Conservation (phyloP, 2,329 filamentous ascomycete species). For the Aspergillus felis region DNA sequence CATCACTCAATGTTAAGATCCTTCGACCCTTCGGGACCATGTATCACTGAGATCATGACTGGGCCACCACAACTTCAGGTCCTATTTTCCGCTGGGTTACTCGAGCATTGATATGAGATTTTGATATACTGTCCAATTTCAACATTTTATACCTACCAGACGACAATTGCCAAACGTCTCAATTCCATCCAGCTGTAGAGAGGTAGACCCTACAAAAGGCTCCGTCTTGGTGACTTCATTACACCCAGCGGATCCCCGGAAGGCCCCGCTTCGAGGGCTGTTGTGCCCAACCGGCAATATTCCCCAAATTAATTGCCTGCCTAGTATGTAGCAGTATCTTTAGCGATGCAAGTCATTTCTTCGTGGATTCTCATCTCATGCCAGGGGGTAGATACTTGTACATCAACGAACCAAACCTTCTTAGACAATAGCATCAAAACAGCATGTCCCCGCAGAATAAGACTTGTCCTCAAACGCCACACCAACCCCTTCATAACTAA, state of each 20-base stretch:
- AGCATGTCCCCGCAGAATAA: background rate
- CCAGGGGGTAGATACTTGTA: background rate
- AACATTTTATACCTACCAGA: background rate
- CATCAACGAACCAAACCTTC: background rate
- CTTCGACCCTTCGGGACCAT: background rate
- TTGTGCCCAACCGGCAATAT: background rate
- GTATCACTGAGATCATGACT: background rate
- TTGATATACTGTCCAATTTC: background rate
- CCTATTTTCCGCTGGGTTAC: background rate
- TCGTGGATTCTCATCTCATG: background rate
- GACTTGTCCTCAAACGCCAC: background rate
- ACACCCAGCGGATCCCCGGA: slow-evolving; percentile 5
- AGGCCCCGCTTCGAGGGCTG: slow-evolving; percentile 2
- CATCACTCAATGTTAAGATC: background rate
- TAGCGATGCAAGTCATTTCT: background rate
- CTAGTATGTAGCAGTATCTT: background rate
- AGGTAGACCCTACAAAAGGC: background rate
- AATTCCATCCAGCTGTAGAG: too few relatives aligned
- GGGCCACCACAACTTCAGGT: background rate
- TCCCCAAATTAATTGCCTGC: background rate
- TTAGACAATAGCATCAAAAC: background rate
- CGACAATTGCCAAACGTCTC: too few relatives aligned
- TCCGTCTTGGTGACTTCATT: slow-evolving; percentile 13
- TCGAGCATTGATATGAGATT: background rate
- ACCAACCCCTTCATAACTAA: slow-evolving; percentile 13